Evolutionary conservation across 169 alveolate species (phyloP).

Genomic region (Theileria orientalis): DNA sequence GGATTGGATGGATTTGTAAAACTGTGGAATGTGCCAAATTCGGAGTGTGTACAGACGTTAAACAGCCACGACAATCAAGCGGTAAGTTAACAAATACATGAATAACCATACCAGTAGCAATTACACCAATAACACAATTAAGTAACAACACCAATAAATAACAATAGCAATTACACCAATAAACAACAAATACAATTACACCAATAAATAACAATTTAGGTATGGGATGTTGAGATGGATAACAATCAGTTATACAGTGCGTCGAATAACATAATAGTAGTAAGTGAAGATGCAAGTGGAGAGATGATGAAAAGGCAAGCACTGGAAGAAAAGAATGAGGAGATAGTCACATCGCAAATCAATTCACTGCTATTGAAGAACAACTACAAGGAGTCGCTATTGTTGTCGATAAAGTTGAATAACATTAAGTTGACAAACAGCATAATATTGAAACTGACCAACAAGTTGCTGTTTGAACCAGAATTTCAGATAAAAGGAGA

Average conservation of each 20-base stretch:
- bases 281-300: slow-evolving; percentile 50
- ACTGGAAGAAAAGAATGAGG: slow-evolving; percentile 54
- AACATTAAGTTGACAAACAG: slow-evolving; percentile 52
- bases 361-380: slow-evolving; percentile 38
- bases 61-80: slow-evolving; percentile 44
- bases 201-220: no score
- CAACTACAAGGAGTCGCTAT: slow-evolving; percentile 50
- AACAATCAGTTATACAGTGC: slow-evolving; percentile 18
- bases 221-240: slow-evolving; percentile 49
- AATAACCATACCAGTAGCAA: background rate
- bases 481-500: slow-evolving; percentile 4
- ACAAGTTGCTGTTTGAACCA: slow-evolving; percentile 29
- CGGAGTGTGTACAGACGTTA: slow-evolving; percentile 57
- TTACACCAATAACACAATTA: background rate
- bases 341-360: slow-evolving; percentile 40
- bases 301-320: slow-evolving; percentile 26
- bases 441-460: slow-evolving; percentile 28
- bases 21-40: slow-evolving; percentile 62
- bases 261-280: slow-evolving; percentile 42
- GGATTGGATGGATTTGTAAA: slow-evolving; percentile 64
- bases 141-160: background rate
- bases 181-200: no score
- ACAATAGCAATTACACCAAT: background rate
- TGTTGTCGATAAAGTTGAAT: slow-evolving; percentile 46
- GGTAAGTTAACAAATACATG: background rate